Evolutionary conservation across 345 rosid species (phyloP).

Genomic region (Corymbia maculata): DNA sequence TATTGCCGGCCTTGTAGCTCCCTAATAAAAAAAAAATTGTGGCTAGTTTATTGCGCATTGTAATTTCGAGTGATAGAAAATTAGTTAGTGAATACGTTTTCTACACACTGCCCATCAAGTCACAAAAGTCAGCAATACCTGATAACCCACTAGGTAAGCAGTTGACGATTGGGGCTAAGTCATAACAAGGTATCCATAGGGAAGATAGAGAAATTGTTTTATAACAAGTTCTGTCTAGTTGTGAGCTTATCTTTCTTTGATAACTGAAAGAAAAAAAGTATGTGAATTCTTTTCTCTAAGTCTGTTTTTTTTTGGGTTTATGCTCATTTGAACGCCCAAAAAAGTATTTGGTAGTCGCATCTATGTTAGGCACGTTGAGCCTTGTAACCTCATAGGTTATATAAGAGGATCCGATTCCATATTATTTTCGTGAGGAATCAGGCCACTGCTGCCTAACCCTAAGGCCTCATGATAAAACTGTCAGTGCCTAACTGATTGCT

Average conservation of each 20-base stretch:
- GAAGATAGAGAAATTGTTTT: too few relatives aligned
- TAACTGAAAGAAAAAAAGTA: too few relatives aligned
- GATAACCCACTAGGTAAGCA: too few relatives aligned
- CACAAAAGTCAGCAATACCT: too few relatives aligned
- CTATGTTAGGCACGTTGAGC: not conserved
- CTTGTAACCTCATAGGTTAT: not conserved
- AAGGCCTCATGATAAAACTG: not conserved
- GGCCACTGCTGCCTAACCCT: not conserved
- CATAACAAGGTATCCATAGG: too few relatives aligned
- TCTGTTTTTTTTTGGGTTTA: not conserved
- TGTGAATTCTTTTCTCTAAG: not conserved
- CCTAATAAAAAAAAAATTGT: not conserved
- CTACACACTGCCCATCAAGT: too few relatives aligned
- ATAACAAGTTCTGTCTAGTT: too few relatives aligned
- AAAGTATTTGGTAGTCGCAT: not conserved
- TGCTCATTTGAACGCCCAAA: not conserved
- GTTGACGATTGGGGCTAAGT: too few relatives aligned
- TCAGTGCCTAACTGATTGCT: not conserved
- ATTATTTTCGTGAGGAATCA: not conserved
- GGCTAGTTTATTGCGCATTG: not conserved
- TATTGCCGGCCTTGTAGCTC: not conserved
- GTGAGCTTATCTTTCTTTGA: too few relatives aligned
- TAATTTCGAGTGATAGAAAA: too few relatives aligned
- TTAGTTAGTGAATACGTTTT: too few relatives aligned
- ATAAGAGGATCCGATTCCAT: not conserved